A percentile compares a stretch with the other conserved stretches of the same genome.
Conservation (phyloP, 116 monocot genomes). For the Papilionanthe hybrid region DNA sequence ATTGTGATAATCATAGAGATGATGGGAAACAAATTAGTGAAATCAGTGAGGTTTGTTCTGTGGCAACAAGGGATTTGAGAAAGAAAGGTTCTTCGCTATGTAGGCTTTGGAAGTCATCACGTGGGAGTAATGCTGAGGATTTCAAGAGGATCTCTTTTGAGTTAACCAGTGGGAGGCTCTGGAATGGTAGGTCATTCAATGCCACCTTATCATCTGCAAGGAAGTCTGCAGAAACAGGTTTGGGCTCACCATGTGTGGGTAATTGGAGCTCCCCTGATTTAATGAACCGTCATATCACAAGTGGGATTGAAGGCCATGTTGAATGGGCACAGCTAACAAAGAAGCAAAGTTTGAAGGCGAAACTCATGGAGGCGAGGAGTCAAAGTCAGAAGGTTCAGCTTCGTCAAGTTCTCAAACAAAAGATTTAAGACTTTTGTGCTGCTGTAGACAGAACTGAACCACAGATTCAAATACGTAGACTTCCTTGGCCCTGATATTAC, state of each 20-base stretch:
- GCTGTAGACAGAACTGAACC: not conserved
- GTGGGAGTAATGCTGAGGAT: conserved; percentile 33
- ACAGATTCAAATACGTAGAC: not conserved
- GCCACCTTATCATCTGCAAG: conserved; percentile 43
- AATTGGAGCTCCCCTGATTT: conserved; percentile 72
- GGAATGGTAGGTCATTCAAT: conserved; percentile 49
- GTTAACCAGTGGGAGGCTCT: conserved; percentile 34
- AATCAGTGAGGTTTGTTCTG: conserved; percentile 59
- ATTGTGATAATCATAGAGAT: conserved; percentile 45
- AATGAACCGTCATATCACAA: conserved; percentile 40
- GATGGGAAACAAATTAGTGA: conserved; percentile 40
- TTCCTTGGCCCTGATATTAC: not conserved
- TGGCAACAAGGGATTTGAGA: conserved; percentile 36
- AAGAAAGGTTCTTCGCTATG: conserved; percentile 58
- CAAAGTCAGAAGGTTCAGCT: conserved; percentile 79
- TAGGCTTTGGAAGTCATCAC: conserved; percentile 63
- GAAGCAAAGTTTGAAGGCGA: conserved; percentile 74
- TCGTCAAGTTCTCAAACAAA: conserved; percentile 77
- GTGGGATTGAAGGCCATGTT: conserved; percentile 62
- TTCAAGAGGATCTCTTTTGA: conserved; percentile 34
- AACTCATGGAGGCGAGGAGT: conserved; percentile 75
- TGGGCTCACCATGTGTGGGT: conserved; percentile 40
- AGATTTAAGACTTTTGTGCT: conserved; percentile 34
- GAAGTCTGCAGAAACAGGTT: conserved; percentile 31
- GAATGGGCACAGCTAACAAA: conserved; percentile 63